Base-by-base conservation (phyloP, 768 basidiomycete genomes). In the Mycena kentingensis region DNA sequence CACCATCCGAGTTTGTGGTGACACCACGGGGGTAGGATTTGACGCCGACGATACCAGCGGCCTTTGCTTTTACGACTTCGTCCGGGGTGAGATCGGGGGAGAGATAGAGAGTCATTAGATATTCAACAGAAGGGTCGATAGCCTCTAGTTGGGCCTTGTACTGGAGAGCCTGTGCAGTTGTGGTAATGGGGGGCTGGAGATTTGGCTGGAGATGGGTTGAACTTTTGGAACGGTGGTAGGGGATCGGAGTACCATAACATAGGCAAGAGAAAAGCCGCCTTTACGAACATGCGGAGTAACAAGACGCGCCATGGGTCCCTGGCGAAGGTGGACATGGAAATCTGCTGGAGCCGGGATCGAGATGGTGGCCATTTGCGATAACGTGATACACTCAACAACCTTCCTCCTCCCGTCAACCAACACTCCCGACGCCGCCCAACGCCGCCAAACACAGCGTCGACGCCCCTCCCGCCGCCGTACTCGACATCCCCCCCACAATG, bases 11-110 rank as follows among this genome's bases (percentile, higher is more conserved):
- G 69, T 98, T 96, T 29, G 97, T 99, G 21, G 97, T 99, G 3
- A 99, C 96, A 10, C 97, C 97, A 54, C 91, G 80, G 42, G 97
- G 97, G 68, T 99, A 99, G 15, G 91, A 94, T 71, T 99, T 98
- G 61, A 99, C 92, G 34, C 96, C 91, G 39, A 80, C 81, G 56
- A 99, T 82, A 18, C 97, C 96, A 16, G 89, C 88, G 29, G 76
- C 70, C 48, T 87, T 88, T 12, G 96, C 97, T 69, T 91, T 95
- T 63, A 81, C 79, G 62, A 98, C 87, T 65, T 97, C 93, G 18
- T 87, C 87, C 5, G 93, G 91, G 2, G 93, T 96, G 51, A 98
- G 81, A 43, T 89, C 86, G 0, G 88, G 87, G 32, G 88, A 90
- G n/a, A 99, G 82, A 72, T 98, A 99, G 36, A 99, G 77, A 1